phyloP scores from a whole-genome alignment of 495 filamentous ascomycete genomes.

The Cenococcum geophilum region DNA sequence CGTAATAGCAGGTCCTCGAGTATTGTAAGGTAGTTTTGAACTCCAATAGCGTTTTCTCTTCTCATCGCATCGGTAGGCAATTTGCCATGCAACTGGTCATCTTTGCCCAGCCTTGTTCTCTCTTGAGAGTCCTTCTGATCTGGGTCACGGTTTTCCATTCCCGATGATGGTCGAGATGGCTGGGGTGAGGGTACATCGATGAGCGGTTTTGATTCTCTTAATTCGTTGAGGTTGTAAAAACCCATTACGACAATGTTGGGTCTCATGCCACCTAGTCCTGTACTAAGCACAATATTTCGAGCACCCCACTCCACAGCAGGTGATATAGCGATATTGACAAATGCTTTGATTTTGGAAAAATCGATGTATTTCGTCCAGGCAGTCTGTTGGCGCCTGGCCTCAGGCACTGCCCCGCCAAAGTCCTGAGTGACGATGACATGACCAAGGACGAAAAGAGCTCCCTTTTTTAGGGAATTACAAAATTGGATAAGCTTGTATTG shows the following conservation, averaged over 20 bases:
- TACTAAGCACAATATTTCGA: conserved; percentile 72
- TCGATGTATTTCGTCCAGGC: conserved; percentile 84
- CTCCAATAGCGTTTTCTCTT: conserved; percentile 56
- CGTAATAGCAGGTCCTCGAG: conserved; percentile 74
- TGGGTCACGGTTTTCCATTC: conserved; percentile 3
- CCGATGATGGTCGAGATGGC: conserved; percentile 23
- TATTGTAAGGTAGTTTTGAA: conserved; percentile 70
- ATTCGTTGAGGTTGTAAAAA: conserved; percentile 69
- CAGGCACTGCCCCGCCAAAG: conserved; percentile 68
- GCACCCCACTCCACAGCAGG: conserved; percentile 81
- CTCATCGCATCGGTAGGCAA: conserved; percentile 58
- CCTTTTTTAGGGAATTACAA: conserved; percentile 87
- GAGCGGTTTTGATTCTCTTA: conserved; percentile 51
- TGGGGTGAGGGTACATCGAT: conserved; percentile 42
- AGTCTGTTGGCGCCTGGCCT: conserved; percentile 72
- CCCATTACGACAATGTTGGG: conserved; percentile 79
- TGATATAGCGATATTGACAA: conserved; percentile 77
- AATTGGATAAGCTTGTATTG: conserved; percentile 82
- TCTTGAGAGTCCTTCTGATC: conserved; percentile 15
- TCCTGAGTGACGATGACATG: conserved; percentile 83
- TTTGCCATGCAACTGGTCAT: conserved; percentile 43
- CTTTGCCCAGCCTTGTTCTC: conserved; percentile 26
- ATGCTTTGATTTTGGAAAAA: conserved; percentile 81
- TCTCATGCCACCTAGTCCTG: conserved; percentile 83
- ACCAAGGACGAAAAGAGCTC: conserved; percentile 74